phyloP scores from a whole-genome alignment of 495 filamentous ascomycete species.

The Talaromyces adpressus region DNA sequence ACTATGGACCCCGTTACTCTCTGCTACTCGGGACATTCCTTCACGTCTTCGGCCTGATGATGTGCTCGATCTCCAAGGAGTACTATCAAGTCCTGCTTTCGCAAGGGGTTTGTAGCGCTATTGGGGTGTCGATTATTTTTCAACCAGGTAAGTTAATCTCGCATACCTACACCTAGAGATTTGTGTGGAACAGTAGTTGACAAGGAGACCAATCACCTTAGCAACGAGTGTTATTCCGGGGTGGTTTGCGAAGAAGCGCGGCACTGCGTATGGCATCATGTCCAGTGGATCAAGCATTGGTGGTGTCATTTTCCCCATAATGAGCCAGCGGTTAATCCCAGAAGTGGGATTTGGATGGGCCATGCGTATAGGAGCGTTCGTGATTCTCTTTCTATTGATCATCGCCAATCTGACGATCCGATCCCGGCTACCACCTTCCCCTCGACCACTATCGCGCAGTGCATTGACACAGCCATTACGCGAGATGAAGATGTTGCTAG shows the following conservation, averaged over 20 bases:
- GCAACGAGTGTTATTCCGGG: constrained; percentile 51
- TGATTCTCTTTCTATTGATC: constrained; percentile 55
- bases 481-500: constrained; percentile 53
- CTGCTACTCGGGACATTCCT: constrained; percentile 54
- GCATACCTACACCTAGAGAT: not conserved
- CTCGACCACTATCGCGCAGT: constrained; percentile 40
- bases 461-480: constrained; percentile 56
- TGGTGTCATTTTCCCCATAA: constrained; percentile 51
- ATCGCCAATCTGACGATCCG: constrained; percentile 59
- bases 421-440: constrained; percentile 55
- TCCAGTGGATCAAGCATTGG: constrained; percentile 57
- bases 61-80: constrained; percentile 46
- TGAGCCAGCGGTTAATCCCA: constrained; percentile 57
- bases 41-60: constrained; percentile 68
- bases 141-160: constrained; percentile 30
- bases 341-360: constrained; percentile 66
- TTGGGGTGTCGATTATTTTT: constrained; percentile 58
- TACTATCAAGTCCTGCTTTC: constrained; percentile 45
- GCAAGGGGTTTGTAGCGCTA: constrained; percentile 27
- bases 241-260: constrained; percentile 66
- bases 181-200: not conserved
- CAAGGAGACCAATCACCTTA: constrained; percentile 1
- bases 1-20: constrained; percentile 62
- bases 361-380: constrained; percentile 61
- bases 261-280: constrained; percentile 62